Evolutionary conservation across 2,329 filamentous ascomycete genomes (phyloP).

Genomic region (Apiospora hydei): DNA sequence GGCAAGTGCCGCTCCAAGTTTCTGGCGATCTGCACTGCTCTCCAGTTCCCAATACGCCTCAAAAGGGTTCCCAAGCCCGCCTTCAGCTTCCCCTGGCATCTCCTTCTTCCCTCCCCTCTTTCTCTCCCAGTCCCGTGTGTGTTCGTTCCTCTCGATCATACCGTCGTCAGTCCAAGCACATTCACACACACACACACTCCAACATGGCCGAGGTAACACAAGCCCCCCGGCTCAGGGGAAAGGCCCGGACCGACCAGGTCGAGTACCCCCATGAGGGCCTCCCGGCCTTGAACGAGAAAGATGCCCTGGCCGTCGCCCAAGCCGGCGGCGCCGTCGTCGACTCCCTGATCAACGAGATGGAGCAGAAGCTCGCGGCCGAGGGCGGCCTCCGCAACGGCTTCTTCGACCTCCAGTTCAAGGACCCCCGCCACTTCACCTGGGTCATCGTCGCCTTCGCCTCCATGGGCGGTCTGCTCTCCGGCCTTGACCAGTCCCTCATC

Average conservation of each 20-base stretch:
- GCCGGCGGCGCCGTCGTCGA: slow-evolving; percentile 47
- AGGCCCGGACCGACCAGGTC: slow-evolving; percentile 33
- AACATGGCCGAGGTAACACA: slow-evolving; percentile 29
- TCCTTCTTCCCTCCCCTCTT: slow-evolving; percentile 5
- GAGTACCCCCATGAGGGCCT: slow-evolving; percentile 35
- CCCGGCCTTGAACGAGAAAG: slow-evolving; percentile 37
- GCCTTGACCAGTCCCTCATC: slow-evolving; percentile 77
- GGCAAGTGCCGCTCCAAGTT: slow-evolving; percentile 8
- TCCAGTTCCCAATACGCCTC: slow-evolving; percentile 4
- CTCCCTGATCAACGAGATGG: slow-evolving; percentile 50
- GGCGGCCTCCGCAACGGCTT: slow-evolving; percentile 45
- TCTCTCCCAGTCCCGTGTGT: neutral
- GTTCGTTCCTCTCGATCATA: neutral
- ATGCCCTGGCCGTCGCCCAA: slow-evolving; percentile 47
- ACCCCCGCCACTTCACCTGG: slow-evolving; percentile 72
- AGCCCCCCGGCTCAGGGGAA: slow-evolving; percentile 24
- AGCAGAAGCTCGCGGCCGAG: slow-evolving; percentile 46
- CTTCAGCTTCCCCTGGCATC: neutral
- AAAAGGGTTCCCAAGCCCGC: slow-evolving; percentile 1
- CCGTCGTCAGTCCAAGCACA: neutral
- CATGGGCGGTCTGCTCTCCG: slow-evolving; percentile 76
- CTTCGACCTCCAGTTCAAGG: slow-evolving; percentile 65
- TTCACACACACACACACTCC: neutral
- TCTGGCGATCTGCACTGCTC: neutral
- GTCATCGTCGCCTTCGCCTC: slow-evolving; percentile 75